Conservation (phyloP, 1,284 basidiomycete species). For the Marasmius tenuissimus region DNA sequence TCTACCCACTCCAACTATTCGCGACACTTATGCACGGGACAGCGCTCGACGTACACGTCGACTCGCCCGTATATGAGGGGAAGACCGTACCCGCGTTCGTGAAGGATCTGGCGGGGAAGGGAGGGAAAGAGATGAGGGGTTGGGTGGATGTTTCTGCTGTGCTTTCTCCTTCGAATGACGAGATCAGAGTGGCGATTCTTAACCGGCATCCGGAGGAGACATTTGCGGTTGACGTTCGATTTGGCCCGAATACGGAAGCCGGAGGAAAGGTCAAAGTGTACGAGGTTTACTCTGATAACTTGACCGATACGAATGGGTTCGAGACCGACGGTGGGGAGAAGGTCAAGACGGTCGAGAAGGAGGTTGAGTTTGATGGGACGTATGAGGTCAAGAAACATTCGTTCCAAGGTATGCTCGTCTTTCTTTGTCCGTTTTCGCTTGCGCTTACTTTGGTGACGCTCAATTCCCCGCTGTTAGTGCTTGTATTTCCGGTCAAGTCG, state of each 20-base stretch:
- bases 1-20: conserved; percentile 53
- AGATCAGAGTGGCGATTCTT: conserved; percentile 48
- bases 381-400: conserved; percentile 47
- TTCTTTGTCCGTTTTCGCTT: background rate
- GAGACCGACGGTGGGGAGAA: conserved; percentile 31
- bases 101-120: conserved; percentile 29
- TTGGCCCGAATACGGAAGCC: conserved; percentile 32
- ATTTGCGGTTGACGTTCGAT: conserved; percentile 35
- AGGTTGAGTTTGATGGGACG: conserved; percentile 32
- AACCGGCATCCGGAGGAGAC: conserved; percentile 39
- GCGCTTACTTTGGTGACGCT: background rate
- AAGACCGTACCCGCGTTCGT: conserved; percentile 51
- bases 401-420: conserved; percentile 35
- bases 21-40: conserved; percentile 53
- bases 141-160: conserved; percentile 51
- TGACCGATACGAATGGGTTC: conserved; percentile 42
- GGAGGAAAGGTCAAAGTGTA: conserved; percentile 34
- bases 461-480: background rate
- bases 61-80: conserved; percentile 41
- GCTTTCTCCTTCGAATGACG: conserved; percentile 26
- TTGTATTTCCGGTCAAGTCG: background rate
- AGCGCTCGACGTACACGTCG: conserved; percentile 41
- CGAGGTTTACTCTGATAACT: conserved; percentile 44
- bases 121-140: conserved; percentile 34
- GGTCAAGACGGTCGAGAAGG: conserved; percentile 35